Evolutionary conservation across 371 early-diverging fungal genomes (phyloP).

Genomic region (Smittium mucronatum): DNA sequence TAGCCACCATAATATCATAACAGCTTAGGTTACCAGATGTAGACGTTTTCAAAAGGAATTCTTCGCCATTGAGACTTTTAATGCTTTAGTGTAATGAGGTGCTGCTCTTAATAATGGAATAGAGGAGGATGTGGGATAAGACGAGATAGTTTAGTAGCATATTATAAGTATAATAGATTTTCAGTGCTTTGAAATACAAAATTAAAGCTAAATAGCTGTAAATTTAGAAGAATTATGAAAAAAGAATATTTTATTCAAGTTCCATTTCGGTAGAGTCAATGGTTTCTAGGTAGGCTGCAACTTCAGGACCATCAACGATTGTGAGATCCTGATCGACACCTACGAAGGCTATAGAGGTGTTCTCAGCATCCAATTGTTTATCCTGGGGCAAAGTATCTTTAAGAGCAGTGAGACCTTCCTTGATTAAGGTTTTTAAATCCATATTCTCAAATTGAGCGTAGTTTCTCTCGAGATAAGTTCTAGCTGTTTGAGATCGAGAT

Average conservation of each 20-base stretch:
- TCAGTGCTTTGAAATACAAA: too few relatives aligned
- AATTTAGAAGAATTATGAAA: too few relatives aligned
- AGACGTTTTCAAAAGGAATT: too few relatives aligned
- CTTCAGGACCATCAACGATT: conserved; percentile 67
- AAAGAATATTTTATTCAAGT: conserved; percentile 14
- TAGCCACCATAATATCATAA: too few relatives aligned
- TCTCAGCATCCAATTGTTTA: conserved; percentile 71
- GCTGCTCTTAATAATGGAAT: too few relatives aligned
- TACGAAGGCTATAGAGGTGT: conserved; percentile 81
- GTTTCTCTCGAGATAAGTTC: conserved; percentile 90
- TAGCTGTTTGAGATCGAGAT: conserved; percentile 90
- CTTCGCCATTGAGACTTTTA: too few relatives aligned
- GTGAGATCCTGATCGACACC: conserved; percentile 64
- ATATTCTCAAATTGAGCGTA: conserved; percentile 64
- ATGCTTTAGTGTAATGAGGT: too few relatives aligned
- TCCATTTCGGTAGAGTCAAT: conserved; percentile 33
- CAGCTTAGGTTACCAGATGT: too few relatives aligned
- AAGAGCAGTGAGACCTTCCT: conserved; percentile 84
- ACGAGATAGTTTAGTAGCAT: too few relatives aligned
- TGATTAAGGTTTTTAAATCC: conserved; percentile 68
- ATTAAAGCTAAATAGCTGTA: too few relatives aligned
- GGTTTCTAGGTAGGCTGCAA: conserved; percentile 55
- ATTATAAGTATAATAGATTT: too few relatives aligned
- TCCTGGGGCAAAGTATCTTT: conserved; percentile 91
- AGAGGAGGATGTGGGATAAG: too few relatives aligned